A percentile compares a stretch with the other conserved stretches of the same genome.
Conservation (phyloP, 805 yeast species). For the Sungouiozyma ichnusensis region DNA sequence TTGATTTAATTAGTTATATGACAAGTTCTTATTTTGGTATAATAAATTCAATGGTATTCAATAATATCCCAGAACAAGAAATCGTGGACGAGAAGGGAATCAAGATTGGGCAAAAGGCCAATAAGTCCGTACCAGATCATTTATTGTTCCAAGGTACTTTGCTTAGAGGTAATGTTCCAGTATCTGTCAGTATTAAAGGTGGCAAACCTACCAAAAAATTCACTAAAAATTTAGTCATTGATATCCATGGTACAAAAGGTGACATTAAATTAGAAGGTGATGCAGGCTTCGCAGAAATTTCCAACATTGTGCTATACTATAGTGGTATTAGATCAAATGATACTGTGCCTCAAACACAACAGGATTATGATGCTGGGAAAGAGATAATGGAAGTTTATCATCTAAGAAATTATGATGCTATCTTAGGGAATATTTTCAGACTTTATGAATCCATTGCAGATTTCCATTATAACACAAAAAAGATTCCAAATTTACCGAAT, state of each 20-base stretch:
- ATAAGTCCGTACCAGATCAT: conserved; percentile 25
- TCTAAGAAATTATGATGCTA: conserved; percentile 24
- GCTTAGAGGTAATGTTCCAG: conserved; percentile 22
- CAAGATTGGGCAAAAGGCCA: conserved; percentile 12
- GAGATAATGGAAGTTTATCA: conserved; percentile 27
- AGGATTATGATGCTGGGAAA: conserved; percentile 14
- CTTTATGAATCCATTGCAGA: conserved; percentile 26
- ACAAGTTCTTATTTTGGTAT: conserved; percentile 22
- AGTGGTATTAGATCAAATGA: conserved; percentile 20
- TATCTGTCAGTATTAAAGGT: conserved; percentile 25
- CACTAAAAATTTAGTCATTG: conserved; percentile 26
- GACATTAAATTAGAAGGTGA: conserved; percentile 27
- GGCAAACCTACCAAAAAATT: conserved; percentile 27
- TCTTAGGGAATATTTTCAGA: conserved; percentile 23
- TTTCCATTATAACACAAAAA: conserved; percentile 21
- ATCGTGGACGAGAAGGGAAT: conserved; percentile 19
- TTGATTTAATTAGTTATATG: conserved; percentile 24
- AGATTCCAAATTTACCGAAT: conserved; percentile 14
- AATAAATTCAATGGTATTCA: conserved; percentile 22
- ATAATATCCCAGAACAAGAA: conserved; percentile 23
- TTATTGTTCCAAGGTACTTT: conserved; percentile 23
- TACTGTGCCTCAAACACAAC: conserved; percentile 3
- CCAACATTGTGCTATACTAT: conserved; percentile 24
- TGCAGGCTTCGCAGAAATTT: conserved; percentile 27
- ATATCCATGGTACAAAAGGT: conserved; percentile 27